These are phyloP conservation scores for Phytopythium boreale DNA, from an alignment of 352 stramenopile species.

Conservation along the genomic window DNA sequence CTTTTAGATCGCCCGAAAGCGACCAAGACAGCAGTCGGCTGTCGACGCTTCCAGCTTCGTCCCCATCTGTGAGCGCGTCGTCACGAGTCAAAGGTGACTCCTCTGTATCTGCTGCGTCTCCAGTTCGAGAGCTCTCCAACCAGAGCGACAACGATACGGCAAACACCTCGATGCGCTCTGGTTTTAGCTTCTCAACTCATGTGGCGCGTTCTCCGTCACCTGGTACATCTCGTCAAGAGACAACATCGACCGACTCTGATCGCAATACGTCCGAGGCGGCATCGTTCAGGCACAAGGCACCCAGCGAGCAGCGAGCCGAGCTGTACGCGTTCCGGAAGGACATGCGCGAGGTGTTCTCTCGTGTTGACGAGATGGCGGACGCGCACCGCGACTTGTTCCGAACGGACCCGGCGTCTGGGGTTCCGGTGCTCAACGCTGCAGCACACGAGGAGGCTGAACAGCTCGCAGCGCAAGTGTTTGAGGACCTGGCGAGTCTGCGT, in stretches of 20 bases:
- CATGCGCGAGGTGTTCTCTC: constrained; percentile 57
- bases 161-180: background rate
- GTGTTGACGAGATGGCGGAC: constrained; percentile 66
- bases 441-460: constrained; percentile 27
- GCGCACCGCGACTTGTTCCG: constrained; percentile 59
- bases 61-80: background rate
- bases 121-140: background rate
- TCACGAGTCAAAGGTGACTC: background rate
- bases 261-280: too few species aligned
- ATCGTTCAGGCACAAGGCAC: background rate
- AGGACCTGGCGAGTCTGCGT: constrained; percentile 37
- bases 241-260: background rate
- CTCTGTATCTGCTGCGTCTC: background rate
- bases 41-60: background rate
- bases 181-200: background rate
- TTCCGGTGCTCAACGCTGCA: constrained; percentile 21
- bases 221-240: background rate
- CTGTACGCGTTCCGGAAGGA: constrained; percentile 59
- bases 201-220: background rate
- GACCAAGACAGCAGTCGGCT: background rate
- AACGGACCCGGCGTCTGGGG: constrained; percentile 36
- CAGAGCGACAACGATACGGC: constrained; percentile 6
- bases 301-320: constrained; percentile 37
- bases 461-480: constrained; percentile 38
- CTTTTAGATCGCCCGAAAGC: background rate